Evolutionary conservation across 1,284 basidiomycete species (phyloP).

Genomic region (Neotropicomus parvogracilis): DNA sequence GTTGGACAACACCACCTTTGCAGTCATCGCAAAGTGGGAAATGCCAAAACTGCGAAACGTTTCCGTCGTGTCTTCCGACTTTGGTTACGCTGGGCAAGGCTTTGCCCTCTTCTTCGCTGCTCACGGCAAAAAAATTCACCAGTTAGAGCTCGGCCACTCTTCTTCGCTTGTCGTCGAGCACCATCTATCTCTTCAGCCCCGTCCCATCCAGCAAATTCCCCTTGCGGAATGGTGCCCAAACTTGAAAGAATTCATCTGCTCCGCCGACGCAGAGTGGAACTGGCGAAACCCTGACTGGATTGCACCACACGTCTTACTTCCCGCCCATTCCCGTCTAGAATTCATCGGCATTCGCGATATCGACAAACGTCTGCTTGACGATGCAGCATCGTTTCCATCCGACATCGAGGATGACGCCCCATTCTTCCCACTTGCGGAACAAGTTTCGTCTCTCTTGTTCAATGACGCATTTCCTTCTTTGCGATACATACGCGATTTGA

Average conservation of each 20-base stretch:
- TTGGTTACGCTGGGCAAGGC: conserved; percentile 57
- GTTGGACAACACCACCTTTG: conserved; percentile 66
- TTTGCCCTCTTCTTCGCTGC: conserved; percentile 62
- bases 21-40: conserved; percentile 53
- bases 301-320: conserved; percentile 68
- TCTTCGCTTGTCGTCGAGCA: conserved; percentile 61
- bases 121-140: conserved; percentile 56
- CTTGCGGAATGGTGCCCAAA: conserved; percentile 64
- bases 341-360: conserved; percentile 71
- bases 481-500: conserved; percentile 59
- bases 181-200: conserved; percentile 48
- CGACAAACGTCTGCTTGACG: conserved; percentile 52
- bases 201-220: conserved; percentile 38
- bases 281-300: conserved; percentile 77
- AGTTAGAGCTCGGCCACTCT: conserved; percentile 70
- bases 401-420: conserved; percentile 39
- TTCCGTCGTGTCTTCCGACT: conserved; percentile 65
- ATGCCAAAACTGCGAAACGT: conserved; percentile 61
- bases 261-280: conserved; percentile 73
- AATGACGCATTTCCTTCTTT: conserved; percentile 59
- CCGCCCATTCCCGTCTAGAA: conserved; percentile 55
- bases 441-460: conserved; percentile 57
- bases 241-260: conserved; percentile 64
- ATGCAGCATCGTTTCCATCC: conserved; percentile 32
- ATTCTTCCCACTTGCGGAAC: conserved; percentile 64